phyloP scores from a whole-genome alignment of 441 rosid genomes.

The Pelargonium fulgidum region DNA sequence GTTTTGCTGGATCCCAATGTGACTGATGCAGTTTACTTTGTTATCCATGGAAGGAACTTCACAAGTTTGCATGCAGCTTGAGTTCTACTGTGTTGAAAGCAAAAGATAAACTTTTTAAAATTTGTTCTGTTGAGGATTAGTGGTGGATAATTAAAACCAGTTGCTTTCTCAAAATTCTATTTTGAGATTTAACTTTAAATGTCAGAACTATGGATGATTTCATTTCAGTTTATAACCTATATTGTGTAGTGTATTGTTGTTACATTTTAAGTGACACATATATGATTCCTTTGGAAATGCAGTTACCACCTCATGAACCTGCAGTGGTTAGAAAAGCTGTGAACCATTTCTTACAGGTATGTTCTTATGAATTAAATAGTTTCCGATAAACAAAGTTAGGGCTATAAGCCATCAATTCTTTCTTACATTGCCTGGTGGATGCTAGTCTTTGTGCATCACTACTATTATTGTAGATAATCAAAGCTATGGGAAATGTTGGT shows the following conservation, averaged over 20 bases:
- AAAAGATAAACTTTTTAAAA: neutral
- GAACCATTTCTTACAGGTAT: constrained; percentile 91
- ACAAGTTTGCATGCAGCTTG: neutral
- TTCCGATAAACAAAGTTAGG: neutral
- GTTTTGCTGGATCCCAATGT: neutral
- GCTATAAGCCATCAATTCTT: constrained; percentile 1
- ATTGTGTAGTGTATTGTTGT: neutral
- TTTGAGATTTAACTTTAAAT: neutral
- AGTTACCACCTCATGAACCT: constrained; percentile 93
- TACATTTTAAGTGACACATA: neutral
- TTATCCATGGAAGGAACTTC: neutral
- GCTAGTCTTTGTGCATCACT: neutral
- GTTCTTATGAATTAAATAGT: constrained; percentile 15
- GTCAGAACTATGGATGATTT: neutral
- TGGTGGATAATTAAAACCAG: neutral
- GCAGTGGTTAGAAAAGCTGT: constrained; percentile 77
- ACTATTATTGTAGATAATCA: neutral
- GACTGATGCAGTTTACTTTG: neutral
- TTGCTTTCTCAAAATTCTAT: neutral
- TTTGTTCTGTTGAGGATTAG: neutral
- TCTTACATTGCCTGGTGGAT: neutral
- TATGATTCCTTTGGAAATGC: constrained; percentile 25
- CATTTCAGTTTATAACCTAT: constrained; percentile 3
- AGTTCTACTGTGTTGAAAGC: neutral
- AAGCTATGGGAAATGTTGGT: neutral